Base-by-base conservation (phyloP, 1,139 yeast genomes). In the Petasospora fabianii region DNA sequence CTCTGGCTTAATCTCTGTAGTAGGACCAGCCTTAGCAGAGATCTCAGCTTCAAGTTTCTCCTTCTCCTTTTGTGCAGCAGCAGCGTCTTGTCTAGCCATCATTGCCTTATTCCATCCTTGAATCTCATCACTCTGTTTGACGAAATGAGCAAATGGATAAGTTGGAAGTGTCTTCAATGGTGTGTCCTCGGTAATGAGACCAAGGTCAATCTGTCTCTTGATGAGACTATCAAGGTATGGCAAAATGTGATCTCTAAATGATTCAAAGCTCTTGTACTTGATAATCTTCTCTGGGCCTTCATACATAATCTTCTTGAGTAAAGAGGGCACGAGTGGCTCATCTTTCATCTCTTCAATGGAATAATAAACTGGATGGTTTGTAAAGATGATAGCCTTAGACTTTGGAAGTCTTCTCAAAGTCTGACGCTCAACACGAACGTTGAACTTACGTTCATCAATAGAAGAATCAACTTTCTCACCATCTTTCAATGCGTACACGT, bases 291-390 rank as follows among this genome's bases (percentile, higher is more conserved):
- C 78, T 5, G 87, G 87, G 0, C 78, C 87, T 56, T 81, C 86
- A 47, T 64, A 74, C 27, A 82, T 61, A 39, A 80, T 77, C 54
- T 79, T 80, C 50, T 73, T 71, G 37, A 81, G 56, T 38, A 81
- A 65, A 1, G 84, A 75, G n/a, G 88, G 88, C 24, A 82, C 68
- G 61, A 77, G 58, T 8, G 88, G 87, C 55, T 82, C 90, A 55
- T 82, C 85, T 55, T 80, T 80, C 87, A 82, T 80, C 54, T 82
- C 88, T 19, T 80, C 87, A 41, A 82, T 67, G 3, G 80, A 69
- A 59, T 82, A 82, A 56, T 76, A 80, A 10, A 80, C 67, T 3
- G 88, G 88, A 55, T 82, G 88, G 55, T 81, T 81, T 79, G 85
- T 80, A 58, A 80, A 80, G 6, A 75, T 62, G 19, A 77, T 66